Base-by-base conservation (phyloP, 2,329 filamentous ascomycete species). In the Botryotinia calthae region DNA sequence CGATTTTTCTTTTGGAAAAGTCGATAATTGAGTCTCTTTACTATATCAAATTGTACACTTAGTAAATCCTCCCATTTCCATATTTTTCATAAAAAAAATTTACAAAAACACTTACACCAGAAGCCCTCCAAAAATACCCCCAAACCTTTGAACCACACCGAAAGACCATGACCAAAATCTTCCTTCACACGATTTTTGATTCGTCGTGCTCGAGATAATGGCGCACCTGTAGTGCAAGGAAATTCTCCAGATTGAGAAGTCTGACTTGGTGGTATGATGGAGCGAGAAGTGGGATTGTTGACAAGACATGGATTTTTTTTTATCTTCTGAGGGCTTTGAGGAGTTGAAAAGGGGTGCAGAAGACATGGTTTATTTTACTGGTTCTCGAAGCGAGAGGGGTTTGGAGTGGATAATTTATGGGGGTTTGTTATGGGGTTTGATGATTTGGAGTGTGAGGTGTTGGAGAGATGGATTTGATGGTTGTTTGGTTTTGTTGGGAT, bases 1-100 rank as follows among this genome's bases (percentile, higher is more conserved):
- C 12, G 14, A 9, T 28, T 54, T 28, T 2, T 54, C 6, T 56
- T 28, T 4, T n/a, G n/a, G 28, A 56, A 18, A 6, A 18, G 14
- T 8, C 1, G 14, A 0, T 28, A 4, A 4, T 6, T 5, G 0
- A 28, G 6, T n/a, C 2, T 6, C 25, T 28, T 25, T 6, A 22
- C 14, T 56, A 2, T 28, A 18, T 8, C 0, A 28, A 28, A 9
- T 28, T 14, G 2, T 18, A 28, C 2, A 18, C 14, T 28, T 14
- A 8, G 51, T 6, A 54, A 18, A 18, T 16, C 51, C 48, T 51
- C 12, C 25, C 48, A 6, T 5, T 16, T 7, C 4, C 4, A 8
- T 22, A n/a, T n/a, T n/a, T n/a, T n/a, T n/a, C n/a, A n/a, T n/a
- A n/a, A n/a, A 34, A 34, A 34, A 34, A 34, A 34, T 34, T 5